Evolutionary conservation across 2,329 filamentous ascomycete genomes (phyloP), one percentile per base, ranked within the genome.

Genomic region (Herpotrichia juniperi): DNA sequence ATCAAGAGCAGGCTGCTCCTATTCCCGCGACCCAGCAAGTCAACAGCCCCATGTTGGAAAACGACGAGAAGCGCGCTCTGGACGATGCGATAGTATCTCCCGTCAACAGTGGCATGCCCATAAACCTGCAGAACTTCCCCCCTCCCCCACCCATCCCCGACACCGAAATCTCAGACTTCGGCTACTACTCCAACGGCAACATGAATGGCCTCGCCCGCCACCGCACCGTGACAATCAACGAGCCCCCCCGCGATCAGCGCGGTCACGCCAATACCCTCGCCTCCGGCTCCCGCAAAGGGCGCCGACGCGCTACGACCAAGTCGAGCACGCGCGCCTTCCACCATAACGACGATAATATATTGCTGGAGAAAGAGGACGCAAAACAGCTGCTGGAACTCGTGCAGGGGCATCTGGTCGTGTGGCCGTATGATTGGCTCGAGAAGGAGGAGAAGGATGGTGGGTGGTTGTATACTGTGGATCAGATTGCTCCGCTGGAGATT

Each of bases 401-500:
- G 22, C 93, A 97, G 73, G 94, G 94, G 1, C 87, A 93, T 70
- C 74, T 99, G 46, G 93, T 99, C 22, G 79, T 91, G 58, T 99
- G 96, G 80, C 94, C 94, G 5, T 96, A 97, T 74, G 91, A 99
- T 67, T 99, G 96, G 85, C 53, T 76, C 1, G 84, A 89, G 63
- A 89, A 88, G 50, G 94, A 97, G 76, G 94, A 97, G 78, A 86
- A 87, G 67, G 93, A 91, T 60, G 91, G 92, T 50, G 96, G 97
- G 70, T 99, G 94, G 94, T 83, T 97, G 57, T 97, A 96, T 76
- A 91, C 93, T 69, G 91, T 97, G 50, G 94, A 99, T 74, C 89
- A 96, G 74, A 88, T 99, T 71, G 96, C 94, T 64, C 94, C 94
- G 50, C 81, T 99, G 76, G 92, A 97, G 77, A 97, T 99, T 67